Base-by-base conservation (phyloP, 108 stramenopile species). In the Schizochytrium sp. region DNA sequence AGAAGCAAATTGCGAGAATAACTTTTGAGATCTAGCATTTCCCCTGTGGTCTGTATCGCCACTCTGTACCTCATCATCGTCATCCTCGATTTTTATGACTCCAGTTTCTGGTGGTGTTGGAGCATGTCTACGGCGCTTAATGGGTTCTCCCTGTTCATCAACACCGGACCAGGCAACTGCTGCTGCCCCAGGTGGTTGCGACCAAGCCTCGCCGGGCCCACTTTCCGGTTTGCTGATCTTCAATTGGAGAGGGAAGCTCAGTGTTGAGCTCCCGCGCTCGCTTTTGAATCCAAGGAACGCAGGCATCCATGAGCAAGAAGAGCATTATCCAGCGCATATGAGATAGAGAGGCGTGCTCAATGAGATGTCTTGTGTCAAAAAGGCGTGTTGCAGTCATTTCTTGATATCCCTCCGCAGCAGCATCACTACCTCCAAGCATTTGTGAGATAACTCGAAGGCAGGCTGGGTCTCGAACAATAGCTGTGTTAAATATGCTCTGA, bases 391-490 rank as follows among this genome's bases (percentile, higher is more conserved):
- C 76, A 56, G 47, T 49, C 76, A 83, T 83, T 13, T n/a, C 55
- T 28, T 83, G 76, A 42, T 83, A 83, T 47, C 50, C 38, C 28
- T 83, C 76, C 47, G 76, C 47, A 42, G 47, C 5, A 10, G 76
- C 76, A 83, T 83, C 76, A n/a, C 50, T 55, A 38, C 76, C 76
- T 8, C 76, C 76, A 46, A 83, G 3, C 50, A 83, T 49, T 3
- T 83, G 47, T 38, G 76, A 83, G 15, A 50, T 42, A 17, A 55
- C 28, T 5, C 64, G 64, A 69, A 69, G 64, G 64, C 64, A 13
- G 12, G 8, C 42, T 44, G 10, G 12, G 64, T 69, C 64, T 7
- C 64, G 64, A 38, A 44, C 44, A 44, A 69, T 15, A 1, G 64
- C 64, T 13, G 64, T 69, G 7, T 44, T 38, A 15, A 69, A 44